Percentiles rank a stretch among this genome's conserved stretches.
These are phyloP conservation scores for Fusarium multiceps DNA, from an alignment of 2,329 filamentous ascomycete species.

Conservation along the genomic window DNA sequence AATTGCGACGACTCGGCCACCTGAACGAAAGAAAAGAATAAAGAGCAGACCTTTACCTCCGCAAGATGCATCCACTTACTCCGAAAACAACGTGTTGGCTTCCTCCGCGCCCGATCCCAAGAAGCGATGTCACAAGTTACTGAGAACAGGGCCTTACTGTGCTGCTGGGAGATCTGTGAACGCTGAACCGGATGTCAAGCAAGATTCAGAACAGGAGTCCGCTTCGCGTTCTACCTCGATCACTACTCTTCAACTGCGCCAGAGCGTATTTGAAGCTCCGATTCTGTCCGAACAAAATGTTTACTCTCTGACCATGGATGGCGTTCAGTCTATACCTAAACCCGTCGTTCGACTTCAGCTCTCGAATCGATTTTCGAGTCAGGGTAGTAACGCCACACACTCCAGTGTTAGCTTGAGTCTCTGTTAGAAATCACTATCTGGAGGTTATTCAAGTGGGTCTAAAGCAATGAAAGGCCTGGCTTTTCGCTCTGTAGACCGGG, in stretches of 20 bases:
- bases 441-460: not conserved
- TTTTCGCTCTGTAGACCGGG: not conserved
- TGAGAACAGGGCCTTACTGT: constrained; percentile 14
- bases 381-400: not conserved
- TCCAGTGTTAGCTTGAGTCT: not conserved
- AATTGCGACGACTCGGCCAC: constrained; percentile 17
- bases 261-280: not conserved
- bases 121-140: not conserved
- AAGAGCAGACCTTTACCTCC: not conserved
- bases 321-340: not conserved
- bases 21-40: constrained; percentile 26
- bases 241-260: constrained; percentile 7
- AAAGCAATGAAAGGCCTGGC: not conserved
- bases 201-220: not conserved
- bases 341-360: not conserved
- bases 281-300: not conserved
- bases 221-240: constrained; percentile 9
- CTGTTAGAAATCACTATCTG: not conserved
- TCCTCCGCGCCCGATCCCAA: not conserved
- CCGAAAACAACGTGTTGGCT: not conserved
- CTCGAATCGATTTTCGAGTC: not conserved
- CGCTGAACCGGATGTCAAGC: not conserved
- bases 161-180: constrained; percentile 16
- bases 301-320: not conserved
- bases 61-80: not conserved